Evolutionary conservation across 805 yeast genomes (phyloP), one percentile per base, ranked within the genome.

Genomic region (Suhomyces tanzawaensis): DNA sequence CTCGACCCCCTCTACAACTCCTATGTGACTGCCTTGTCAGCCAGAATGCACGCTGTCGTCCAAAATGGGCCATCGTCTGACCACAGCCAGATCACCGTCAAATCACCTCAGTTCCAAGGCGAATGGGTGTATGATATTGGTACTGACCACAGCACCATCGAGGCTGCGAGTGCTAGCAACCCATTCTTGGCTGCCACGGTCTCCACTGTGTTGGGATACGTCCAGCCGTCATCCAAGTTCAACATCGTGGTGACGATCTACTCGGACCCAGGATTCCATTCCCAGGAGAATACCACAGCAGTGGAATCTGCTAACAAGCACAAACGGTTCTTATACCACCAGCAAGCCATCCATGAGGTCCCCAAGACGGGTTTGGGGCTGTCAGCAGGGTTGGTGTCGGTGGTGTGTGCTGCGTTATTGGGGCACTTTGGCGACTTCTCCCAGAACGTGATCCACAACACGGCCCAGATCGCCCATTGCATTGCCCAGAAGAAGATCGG

Each of bases 331-430:
- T 62, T 75, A 29, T 81, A 67, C 57, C 96, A 91, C 57, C 39
- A 58, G 0, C 42, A 56, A 17, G 69, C 77, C 12, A 87, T 93
- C 39, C 69, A 76, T 0, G 66, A 83, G 24, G 95, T 89, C 4
- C 80, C 96, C 2, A 93, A 93, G 57, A 93, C 99, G 0, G 99
- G 99, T 0, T 69, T 93, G 34, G 99, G 99, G 1, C 88, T 96
- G 9, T 88, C 96, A 22, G 99, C 99, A 0, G 96, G 96, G 0
- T 70, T 93, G 41, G 95, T 87, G 2, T 76, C 95, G 1, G 90
- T 85, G 1, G 69, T 90, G 2, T 77, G 86, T 0, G 74, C 95
- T 0, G 84, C 90, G 0, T 53, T 93, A 32, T 55, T 81, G 6
- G 67, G 82, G 4, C 63, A 68, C 34, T 77, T 74, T 47, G 49